Base-by-base conservation (phyloP, 352 stramenopile genomes). In the Phytophthora vignae region DNA sequence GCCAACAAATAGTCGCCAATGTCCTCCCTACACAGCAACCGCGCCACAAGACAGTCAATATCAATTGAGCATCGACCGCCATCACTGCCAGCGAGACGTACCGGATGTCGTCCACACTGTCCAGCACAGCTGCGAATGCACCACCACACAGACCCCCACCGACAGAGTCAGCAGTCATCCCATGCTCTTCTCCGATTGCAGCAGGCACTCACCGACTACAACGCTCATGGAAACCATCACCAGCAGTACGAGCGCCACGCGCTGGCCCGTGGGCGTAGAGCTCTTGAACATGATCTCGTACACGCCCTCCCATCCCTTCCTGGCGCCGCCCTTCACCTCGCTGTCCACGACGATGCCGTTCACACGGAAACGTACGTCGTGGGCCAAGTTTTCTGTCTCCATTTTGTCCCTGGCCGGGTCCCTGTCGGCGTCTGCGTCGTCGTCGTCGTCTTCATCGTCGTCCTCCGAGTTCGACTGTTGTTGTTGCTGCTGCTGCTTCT, bases 141-240 rank as follows among this genome's bases (percentile, higher is more conserved):
- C 84, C 87, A 40, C 61, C 79, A 44, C 21, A 67, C 33, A 54
- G 27, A 53, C 10, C 44, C 29, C 21, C 38, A 27, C 27, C 52
- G 60, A 56, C 44, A 61, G 31, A 40, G 25, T 71, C 29, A 67
- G 17, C 40, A 52, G 10, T 2, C 2, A 7, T 7, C 55, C 29
- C 29, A 21, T 31, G 33, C 17, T 36, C 42, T 44, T 29, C 21
- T 67, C 4, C 55, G 38, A 40, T 57, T 53, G 48, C 27, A 67
- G 25, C 46, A 36, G 6, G 19, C 5, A 81, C 81, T 58, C 52
- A 92, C 86, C 86, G 33, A 91, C 70, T 4, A 85, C 68, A 12
- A 94, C 85, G 57, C 87, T 94, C 49, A 81, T 87, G 7, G 87
- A 82, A 59, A 94, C 87, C 80, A 94, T 90, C 4, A 91, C 64